A percentile compares a stretch with the other conserved stretches of the same genome.
Conservation (phyloP, 163 green algal species). For the Prototheca stagnorum region DNA sequence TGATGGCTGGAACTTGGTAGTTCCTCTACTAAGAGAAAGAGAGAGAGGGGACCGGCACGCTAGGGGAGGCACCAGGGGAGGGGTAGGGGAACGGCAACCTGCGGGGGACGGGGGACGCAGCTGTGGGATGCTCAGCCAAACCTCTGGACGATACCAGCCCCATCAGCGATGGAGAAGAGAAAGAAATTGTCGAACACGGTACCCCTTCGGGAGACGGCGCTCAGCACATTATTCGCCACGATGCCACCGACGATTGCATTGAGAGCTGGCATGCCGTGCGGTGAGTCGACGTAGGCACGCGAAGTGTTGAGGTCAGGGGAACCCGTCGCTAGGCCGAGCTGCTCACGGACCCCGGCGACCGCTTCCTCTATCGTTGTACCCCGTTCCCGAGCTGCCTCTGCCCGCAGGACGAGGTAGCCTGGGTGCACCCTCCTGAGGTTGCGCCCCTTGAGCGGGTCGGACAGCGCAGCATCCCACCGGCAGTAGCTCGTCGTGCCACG, state of each 20-base stretch:
- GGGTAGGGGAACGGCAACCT: neutral
- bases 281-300: neutral
- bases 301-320: neutral
- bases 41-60: neutral
- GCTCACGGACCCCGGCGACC: neutral
- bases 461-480: conserved; percentile 3
- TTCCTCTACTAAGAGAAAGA: neutral
- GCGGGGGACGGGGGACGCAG: neutral
- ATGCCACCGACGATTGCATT: conserved; percentile 58
- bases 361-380: neutral
- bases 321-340: neutral
- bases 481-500: neutral
- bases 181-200: conserved; percentile 68
- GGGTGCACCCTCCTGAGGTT: conserved; percentile 13
- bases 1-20: neutral
- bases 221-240: conserved; percentile 65
- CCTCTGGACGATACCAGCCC: conserved; percentile 15
- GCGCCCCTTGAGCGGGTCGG: neutral
- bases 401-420: conserved; percentile 31
- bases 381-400: conserved; percentile 4
- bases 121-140: conserved; percentile 1
- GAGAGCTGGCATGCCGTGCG: conserved; percentile 31
- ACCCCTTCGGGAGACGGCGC: conserved; percentile 46
- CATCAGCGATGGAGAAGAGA: conserved; percentile 25
- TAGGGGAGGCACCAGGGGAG: neutral